Evolutionary conservation across 441 rosid species (phyloP).

Genomic region (Daphne laureola): DNA sequence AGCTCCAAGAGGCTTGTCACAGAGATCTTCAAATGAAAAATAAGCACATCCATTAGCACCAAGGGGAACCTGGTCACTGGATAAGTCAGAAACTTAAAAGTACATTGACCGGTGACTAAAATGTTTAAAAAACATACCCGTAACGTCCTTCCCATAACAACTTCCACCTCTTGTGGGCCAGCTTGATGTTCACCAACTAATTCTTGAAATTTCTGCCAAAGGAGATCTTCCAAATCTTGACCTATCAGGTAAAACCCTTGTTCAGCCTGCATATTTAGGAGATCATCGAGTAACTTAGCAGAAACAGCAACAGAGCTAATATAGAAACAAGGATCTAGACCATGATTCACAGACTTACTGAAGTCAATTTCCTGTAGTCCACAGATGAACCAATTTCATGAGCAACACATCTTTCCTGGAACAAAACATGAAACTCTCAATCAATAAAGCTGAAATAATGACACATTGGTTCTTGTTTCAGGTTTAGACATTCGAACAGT

Average conservation of each 20-base stretch:
- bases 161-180: conserved; percentile 68
- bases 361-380: conserved; percentile 85
- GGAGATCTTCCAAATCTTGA: conserved; percentile 41
- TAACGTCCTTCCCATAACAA: conserved; percentile 87
- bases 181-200: conserved; percentile 52
- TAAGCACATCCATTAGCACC: conserved; percentile 92
- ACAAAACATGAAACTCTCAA: conserved; percentile 8
- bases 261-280: conserved; percentile 52
- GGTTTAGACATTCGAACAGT: background rate
- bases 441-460: conserved; percentile 6
- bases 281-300: background rate
- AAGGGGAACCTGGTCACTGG: conserved; percentile 48
- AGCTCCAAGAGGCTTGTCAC: conserved; percentile 94
- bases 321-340: background rate
- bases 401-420: conserved; percentile 68
- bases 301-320: background rate
- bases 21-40: conserved; percentile 82
- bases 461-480: background rate
- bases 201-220: conserved; percentile 58
- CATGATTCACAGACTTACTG: conserved; percentile 32
- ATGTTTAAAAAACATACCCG: conserved; percentile 35
- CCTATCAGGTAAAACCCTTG: conserved; percentile 91
- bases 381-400: conserved; percentile 86
- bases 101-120: background rate
- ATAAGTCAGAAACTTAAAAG: background rate